Evolutionary conservation across 192 early-diverging fungal species (phyloP), one percentile per base, ranked within the genome.

Genomic region (Jimgerdemannia flammicorona): DNA sequence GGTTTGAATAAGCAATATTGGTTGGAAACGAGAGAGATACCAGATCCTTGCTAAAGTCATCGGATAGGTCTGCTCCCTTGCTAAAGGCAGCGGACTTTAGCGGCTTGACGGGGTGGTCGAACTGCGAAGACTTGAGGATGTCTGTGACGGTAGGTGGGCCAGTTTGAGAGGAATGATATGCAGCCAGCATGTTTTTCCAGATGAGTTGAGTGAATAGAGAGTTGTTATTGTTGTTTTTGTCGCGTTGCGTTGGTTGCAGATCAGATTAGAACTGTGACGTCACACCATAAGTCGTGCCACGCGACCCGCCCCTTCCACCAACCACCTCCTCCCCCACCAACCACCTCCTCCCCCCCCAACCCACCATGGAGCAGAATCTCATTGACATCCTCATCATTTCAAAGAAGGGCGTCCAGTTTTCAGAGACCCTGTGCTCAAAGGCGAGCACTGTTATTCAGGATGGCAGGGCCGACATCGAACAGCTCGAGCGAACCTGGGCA

Each of bases 401-500:
- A 8, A 79, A 83, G 63, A 79, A 79, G 43, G 81, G 77, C 6
- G 65, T 83, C 40, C 69, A 59, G 2, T 68, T 70, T 4, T 78
- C 78, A 11, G 75, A 79, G 39, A 39, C 73, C 3, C 74, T 83
- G 19, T 77, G 81, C 39, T 71, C 44, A 49, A 75, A 79, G 20
- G 81, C 81, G 0, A 79, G 77, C 59, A 66, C 49, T 4, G 65
- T 69, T 18, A 66, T 66, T 19, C 75, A 79, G 42, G 69, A 70
- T n/a, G 75, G 77, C 3, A 73, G 59, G 40, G 43, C 44, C 8
- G 49, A 77, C 74, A 73, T 74, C 8, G 70, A 79, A 20, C 49
- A 64, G 11, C 76, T 83, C 66, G 81, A 83, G 41, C 73, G 69
- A 20, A 73, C 72, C 14, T 79, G 78, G 75, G 75, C 81, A 10